Base-by-base conservation (phyloP, 192 early-diverging fungal genomes). In the Backusella morwellensis region DNA sequence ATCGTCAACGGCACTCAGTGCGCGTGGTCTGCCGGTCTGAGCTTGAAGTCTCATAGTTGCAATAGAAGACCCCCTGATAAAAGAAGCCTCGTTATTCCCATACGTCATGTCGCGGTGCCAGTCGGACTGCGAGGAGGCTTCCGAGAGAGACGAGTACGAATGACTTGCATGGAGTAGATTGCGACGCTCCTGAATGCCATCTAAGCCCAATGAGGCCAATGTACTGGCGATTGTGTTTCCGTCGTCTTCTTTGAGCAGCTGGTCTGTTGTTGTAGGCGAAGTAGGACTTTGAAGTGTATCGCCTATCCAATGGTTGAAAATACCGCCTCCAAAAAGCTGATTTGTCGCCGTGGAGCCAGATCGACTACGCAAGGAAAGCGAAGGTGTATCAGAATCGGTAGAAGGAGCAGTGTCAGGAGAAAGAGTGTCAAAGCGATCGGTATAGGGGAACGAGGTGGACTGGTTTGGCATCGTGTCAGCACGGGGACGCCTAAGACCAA, bases 221-320 rank as follows among this genome's bases (percentile, higher is more conserved):
- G 81, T 82, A 29, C 73, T 78, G 0, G 77, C 71, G 44, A 82
- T 82, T 1, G 72, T 82, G 44, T 82, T 72, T 35, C 26, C 71
- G 9, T 38, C 68, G 36, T 82, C 81, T n/a, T 44, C 73, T 56
- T 72, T 75, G 15, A 78, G 47, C 29, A 82, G 56, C 26, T 75
- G 76, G 14, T 78, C 77, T 3, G 77, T 75, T 63, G 56, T 63
- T 6, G 80, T 81, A n/a, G 80, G 80, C 3, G 76, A 73, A 14
- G 80, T 73, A 40, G 77, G 72, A 35, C 70, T 73, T 35, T 36
- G 41, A 21, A 75, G 32, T 38, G 15, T 8, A 19, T 68, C 66
- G 12, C 63, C 74, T 5, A 76, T 66, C 44, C 66, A 76, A 21
- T 36, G 35, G 41, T 76, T 68, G 19, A 76, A 76, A 9, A 69